Base-by-base conservation (phyloP, 108 stramenopile species). In the Nitzschia palea region DNA sequence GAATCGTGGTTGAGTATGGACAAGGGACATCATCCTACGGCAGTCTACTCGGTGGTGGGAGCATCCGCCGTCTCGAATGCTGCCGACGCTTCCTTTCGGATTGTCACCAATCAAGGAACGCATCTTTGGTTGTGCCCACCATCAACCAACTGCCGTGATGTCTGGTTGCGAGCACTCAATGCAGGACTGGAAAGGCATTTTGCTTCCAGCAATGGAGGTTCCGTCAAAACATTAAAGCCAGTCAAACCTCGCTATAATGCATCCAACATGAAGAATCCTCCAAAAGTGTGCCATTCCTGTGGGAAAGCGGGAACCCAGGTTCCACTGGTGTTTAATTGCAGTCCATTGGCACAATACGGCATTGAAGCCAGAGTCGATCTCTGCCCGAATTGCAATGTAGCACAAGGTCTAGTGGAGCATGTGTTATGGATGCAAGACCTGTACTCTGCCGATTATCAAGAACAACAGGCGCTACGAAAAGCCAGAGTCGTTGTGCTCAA, bases 101-200 rank as follows among this genome's bases (percentile, higher is more conserved):
- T 90, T 12, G 84, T 94, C 22, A 89, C 93, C 29, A 74, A 79
- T 67, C 80, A 85, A 12, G 89, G 93, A 4, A 90, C 87, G 2
- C 89, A 94, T 50, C 73, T 94, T 17, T 66, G 66, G 25, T 94
- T 86, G 53, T 64, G 82, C 2, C 77, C 88, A 6, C 82, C 86
- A 30, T 85, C 84, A 0, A 55, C 63, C 15, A 26, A 40, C 3
- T 90, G 90, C 77, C 74, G 86, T 18, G 84, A 90, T 52, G 62
- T 80, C 17, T 94, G 93, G 93, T 69, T 94, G 55, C 56, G 79
- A 8, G 88, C 92, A 9, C 54, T 93, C 1, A 82, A 86, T 70
- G 75, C 86, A 25, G 89, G 92, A 26, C 45, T 93, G 60, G 92
- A 90, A 59, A 79, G 73, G 8, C 75, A 64, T 17, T 45, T 44